Evolutionary conservation across 768 basidiomycete species (phyloP), one percentile per base, ranked within the genome.

Genomic region (Nidularia sp.): DNA sequence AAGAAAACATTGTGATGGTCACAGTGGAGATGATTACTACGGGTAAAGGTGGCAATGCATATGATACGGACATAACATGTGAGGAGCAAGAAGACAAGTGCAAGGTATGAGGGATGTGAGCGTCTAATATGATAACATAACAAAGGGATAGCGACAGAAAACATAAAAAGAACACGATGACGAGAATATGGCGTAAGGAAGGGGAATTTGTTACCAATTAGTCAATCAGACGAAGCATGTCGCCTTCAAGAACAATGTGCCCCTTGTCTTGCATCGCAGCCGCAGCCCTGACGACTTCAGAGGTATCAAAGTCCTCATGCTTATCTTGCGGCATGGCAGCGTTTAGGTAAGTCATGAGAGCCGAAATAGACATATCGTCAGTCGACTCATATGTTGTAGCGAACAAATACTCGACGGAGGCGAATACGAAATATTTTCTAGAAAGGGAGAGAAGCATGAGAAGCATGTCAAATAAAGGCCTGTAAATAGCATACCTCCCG

Each of bases 241-340:
- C 83, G 4, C 81, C 83, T 60, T 81, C 78, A 45, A 82, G 72
- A 29, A 73, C 57, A 6, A 83, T 67, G 36, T 73, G 66, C 0
- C 80, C 79, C 52, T 70, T 69, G 31, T 79, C 80, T 36, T 76
- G 71, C 47, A 83, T 57, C 9, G 63, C 58, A 1, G 70, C 77
- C 10, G 77, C 77, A 3, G 74, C 75, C 46, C 73, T 72, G 5
- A 76, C 76, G 13, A 90, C 86, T 67, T 90, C 88, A 1, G 76
- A 75, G 9, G 86, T 88, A 65, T 90, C 88, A 55, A 88, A 90
- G 56, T 90, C 88, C 69, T 90, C 88, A 61, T 88, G 82, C 66
- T 90, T 90, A 62, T 89, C 88, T 29, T 71, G 73, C 3, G 88
- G 88, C 70, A 90, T 79, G 4, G 86, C 86, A 2, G 86, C 81